Evolutionary conservation across 331 rosid species (phyloP).

Genomic region (Malus hybrid): DNA sequence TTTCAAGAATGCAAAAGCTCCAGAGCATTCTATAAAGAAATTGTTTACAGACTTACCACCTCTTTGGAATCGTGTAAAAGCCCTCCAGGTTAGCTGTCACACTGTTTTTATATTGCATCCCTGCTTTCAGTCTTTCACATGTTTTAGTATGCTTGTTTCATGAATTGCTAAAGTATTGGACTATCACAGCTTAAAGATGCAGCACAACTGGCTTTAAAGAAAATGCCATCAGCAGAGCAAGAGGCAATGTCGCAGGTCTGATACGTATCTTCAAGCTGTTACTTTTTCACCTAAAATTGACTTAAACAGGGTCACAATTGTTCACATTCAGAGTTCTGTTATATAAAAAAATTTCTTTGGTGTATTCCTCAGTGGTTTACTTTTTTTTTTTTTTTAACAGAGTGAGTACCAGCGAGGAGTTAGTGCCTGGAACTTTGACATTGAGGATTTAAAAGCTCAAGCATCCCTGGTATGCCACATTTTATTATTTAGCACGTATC

Average conservation of each 20-base stretch:
- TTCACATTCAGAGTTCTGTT: not conserved
- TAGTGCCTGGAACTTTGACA: constrained; percentile 96
- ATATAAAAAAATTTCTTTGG: too few species aligned
- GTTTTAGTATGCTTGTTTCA: constrained; percentile 10
- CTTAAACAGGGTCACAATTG: not conserved
- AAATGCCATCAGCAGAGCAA: constrained; percentile 97
- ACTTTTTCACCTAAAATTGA: not conserved
- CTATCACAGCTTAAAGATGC: constrained; percentile 82
- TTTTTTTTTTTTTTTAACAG: constrained; percentile 32
- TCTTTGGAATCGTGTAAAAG: constrained; percentile 89
- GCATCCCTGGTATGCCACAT: constrained; percentile 71
- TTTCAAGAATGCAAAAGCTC: constrained; percentile 84
- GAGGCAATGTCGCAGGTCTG: constrained; percentile 93
- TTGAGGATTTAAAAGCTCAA: constrained; percentile 92
- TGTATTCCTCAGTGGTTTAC: not conserved
- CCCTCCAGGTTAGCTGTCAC: constrained; percentile 69
- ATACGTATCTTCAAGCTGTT: not conserved
- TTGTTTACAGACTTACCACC: constrained; percentile 85
- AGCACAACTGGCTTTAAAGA: constrained; percentile 88
- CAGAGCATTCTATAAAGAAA: constrained; percentile 85
- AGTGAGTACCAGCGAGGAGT: constrained; percentile 99
- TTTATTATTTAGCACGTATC: not conserved
- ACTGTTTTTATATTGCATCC: constrained; percentile 9
- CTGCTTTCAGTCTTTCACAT: constrained; percentile 7
- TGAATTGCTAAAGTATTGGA: constrained; percentile 32